Conservation (phyloP, 768 basidiomycete genomes). For the Suillus paluster region DNA sequence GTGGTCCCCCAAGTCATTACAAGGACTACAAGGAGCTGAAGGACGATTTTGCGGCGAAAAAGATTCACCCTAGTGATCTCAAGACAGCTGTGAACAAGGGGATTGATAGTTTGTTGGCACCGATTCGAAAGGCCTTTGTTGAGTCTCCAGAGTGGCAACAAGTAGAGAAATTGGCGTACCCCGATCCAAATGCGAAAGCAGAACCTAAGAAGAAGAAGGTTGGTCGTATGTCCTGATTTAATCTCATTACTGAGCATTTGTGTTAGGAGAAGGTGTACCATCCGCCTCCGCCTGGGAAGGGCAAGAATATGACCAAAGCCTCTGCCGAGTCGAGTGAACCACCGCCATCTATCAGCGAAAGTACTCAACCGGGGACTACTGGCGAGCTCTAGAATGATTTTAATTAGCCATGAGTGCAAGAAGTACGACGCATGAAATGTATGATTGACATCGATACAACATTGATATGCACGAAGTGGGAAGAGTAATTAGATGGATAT, state of each 20-base stretch:
- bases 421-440: neutral
- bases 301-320: conserved; percentile 47
- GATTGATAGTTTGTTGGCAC: conserved; percentile 75
- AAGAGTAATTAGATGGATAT: neutral
- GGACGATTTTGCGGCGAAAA: conserved; percentile 73
- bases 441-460: conserved; percentile 2
- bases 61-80: conserved; percentile 88
- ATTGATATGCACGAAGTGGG: neutral
- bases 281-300: conserved; percentile 82
- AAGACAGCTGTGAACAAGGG: conserved; percentile 78
- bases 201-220: conserved; percentile 67
- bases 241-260: conserved; percentile 3
- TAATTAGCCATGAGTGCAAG: neutral
- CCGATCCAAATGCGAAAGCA: conserved; percentile 67
- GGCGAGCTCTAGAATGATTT: conserved; percentile 4
- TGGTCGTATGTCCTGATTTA: neutral
- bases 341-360: neutral
- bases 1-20: conserved; percentile 78
- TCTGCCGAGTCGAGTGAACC: neutral
- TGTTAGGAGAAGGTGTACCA: conserved; percentile 78
- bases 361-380: neutral
- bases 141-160: conserved; percentile 80
- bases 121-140: conserved; percentile 80
- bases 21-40: conserved; percentile 64
- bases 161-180: conserved; percentile 82